A percentile compares a stretch with the other conserved stretches of the same genome.
These are phyloP conservation scores for Barnettozyma californica DNA, from an alignment of 805 yeast species.

Conservation along the genomic window DNA sequence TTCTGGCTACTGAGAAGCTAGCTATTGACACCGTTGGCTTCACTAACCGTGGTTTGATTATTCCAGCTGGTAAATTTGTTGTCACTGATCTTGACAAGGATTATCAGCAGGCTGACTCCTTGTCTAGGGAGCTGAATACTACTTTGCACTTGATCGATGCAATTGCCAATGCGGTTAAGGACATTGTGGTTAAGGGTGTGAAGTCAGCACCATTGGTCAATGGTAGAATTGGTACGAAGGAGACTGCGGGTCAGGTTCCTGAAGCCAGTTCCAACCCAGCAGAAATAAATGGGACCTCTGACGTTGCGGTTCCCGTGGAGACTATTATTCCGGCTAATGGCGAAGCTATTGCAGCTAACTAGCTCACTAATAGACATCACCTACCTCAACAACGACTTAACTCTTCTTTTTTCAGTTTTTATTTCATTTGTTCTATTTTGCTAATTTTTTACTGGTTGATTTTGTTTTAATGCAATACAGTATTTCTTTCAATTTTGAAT, in stretches of 20 bases:
- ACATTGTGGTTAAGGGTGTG: neutral
- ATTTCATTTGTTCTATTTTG: neutral
- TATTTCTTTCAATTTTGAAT: neutral
- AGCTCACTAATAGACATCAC: too few species aligned
- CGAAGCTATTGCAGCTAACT: neutral
- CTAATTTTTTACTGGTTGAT: neutral
- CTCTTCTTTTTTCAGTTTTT: neutral
- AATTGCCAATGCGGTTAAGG: neutral
- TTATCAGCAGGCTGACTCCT: slow-evolving; percentile 4
- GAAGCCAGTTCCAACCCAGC: neutral
- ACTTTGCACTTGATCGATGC: neutral
- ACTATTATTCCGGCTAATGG: slow-evolving; percentile 1
- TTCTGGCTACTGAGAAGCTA: slow-evolving; percentile 1
- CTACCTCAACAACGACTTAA: too few species aligned
- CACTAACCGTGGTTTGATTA: slow-evolving; percentile 1
- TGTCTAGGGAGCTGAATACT: slow-evolving; percentile 1
- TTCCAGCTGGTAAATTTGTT: slow-evolving; percentile 2
- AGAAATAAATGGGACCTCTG: slow-evolving; percentile 1
- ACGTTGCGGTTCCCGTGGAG: slow-evolving; percentile 2
- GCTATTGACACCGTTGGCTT: neutral
- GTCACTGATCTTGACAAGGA: neutral
- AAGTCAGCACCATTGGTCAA: slow-evolving; percentile 1
- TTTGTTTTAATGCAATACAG: neutral
- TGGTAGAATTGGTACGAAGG: slow-evolving; percentile 2
- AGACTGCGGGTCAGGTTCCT: neutral